Evolutionary conservation across 2,329 filamentous ascomycete species (phyloP), one percentile per base, ranked within the genome.

Genomic region (Echinosphaeria canescens): DNA sequence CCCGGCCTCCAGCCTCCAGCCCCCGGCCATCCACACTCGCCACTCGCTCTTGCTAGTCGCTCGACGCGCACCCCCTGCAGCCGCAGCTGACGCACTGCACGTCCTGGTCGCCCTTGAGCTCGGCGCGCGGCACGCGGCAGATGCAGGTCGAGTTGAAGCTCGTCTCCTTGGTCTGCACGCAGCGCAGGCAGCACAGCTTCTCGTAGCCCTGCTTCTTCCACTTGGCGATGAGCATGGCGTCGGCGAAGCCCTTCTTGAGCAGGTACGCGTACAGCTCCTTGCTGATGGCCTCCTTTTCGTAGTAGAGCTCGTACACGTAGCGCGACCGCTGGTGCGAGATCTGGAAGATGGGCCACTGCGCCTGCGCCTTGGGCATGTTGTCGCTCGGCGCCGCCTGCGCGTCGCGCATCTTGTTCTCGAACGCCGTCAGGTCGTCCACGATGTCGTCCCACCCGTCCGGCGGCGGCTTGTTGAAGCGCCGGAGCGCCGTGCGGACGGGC

Each of bases 181-280:
- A 98, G 34, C 84, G 70, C 29, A 93, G 59, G 48, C 88, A 98
- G 51, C 88, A 98, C 23, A 98, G 55, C 78, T 95, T 93, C 51
- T 98, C 88, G 43, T 98, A 98, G 11, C 88, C 88, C 42, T 90
- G 78, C 57, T 98, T 98, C 68, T 98, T 98, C 88, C 88, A 98
- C 56, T 98, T 98, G 10, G 88, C 88, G 44, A 98, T 95, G 43
- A 98, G 56, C 56, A 84, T 88, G 24, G 79, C 70, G 51, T 98
- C 88, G 5, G 84, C 88, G 47, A 98, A 95, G 26, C 74, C 73
- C 45, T 98, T 93, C 64, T 98, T 98, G 32, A 98, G 56, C 35
- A 95, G 56, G 74, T 80, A 98, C 38, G 95, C 88, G 51, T 98
- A 98, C 13, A 98, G 59, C 50, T 74, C 60, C 53, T 78, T 85